Evolutionary conservation across 768 basidiomycete species (phyloP).

Genomic region (Lentinula raphanica): DNA sequence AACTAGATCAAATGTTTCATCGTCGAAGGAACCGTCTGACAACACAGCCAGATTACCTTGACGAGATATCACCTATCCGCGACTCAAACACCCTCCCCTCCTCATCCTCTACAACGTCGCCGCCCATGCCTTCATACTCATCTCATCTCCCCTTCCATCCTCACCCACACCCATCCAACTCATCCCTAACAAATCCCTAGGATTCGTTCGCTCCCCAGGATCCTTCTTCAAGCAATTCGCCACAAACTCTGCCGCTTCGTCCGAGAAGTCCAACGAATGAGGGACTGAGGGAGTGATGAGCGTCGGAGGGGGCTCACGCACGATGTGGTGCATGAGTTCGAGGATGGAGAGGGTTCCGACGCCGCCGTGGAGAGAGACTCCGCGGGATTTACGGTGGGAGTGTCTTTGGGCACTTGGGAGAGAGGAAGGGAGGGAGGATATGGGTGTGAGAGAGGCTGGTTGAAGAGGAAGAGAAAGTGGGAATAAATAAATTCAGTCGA

Average conservation of each 20-base stretch:
- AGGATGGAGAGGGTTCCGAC: conserved; percentile 98
- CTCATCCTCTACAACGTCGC: not conserved
- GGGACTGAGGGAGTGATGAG: conserved; percentile 38
- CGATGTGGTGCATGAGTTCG: conserved; percentile 95
- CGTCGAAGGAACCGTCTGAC: too few relatives aligned
- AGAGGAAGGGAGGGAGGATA: not conserved
- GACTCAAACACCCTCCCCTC: too few relatives aligned
- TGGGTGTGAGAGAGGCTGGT: not conserved
- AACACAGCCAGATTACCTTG: too few relatives aligned
- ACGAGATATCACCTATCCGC: too few relatives aligned
- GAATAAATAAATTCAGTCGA: too few relatives aligned
- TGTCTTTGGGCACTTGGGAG: not conserved
- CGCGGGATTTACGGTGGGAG: conserved; percentile 44
- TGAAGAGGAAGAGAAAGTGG: not conserved
- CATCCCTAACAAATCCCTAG: not conserved
- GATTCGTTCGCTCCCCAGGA: not conserved
- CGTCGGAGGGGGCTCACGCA: conserved; percentile 94
- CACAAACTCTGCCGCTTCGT: not conserved
- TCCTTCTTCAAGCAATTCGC: not conserved
- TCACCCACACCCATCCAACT: not conserved
- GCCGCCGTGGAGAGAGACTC: conserved; percentile 87
- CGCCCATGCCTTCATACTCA: not conserved
- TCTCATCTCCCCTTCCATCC: not conserved
- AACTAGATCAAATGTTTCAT: too few relatives aligned
- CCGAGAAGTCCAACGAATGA: not conserved